These are phyloP conservation scores for Macrolepiota dolichaula DNA, from an alignment of 768 basidiomycete genomes.

Conservation along the genomic window DNA sequence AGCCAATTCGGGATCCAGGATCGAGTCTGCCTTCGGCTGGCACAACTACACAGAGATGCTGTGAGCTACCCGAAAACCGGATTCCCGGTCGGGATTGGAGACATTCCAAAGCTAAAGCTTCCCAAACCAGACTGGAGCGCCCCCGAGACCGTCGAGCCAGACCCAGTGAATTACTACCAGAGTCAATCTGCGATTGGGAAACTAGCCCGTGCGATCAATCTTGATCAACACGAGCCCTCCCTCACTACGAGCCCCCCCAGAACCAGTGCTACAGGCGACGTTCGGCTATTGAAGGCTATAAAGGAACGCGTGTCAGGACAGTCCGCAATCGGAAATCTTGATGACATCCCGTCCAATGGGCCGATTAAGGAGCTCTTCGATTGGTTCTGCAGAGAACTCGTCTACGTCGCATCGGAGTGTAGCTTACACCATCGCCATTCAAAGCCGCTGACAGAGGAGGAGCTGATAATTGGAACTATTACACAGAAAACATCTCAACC, in stretches of 20 bases:
- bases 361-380: conserved; percentile 28
- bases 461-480: conserved; percentile 65
- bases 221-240: conserved; percentile 31
- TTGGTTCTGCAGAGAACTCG: conserved; percentile 43
- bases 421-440: conserved; percentile 39
- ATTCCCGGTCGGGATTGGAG: conserved; percentile 31
- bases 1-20: conserved; percentile 42
- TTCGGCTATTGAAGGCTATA: neutral
- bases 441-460: conserved; percentile 52
- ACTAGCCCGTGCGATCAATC: conserved; percentile 56
- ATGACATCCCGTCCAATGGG: neutral
- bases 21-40: conserved; percentile 45
- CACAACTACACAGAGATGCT: conserved; percentile 55
- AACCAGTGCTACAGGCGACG: neutral
- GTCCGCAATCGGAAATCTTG: neutral
- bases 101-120: conserved; percentile 40
- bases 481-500: conserved; percentile 56
- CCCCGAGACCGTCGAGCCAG: conserved; percentile 46
- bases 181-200: conserved; percentile 56
- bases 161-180: conserved; percentile 38
- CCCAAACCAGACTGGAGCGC: conserved; percentile 61
- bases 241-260: neutral
- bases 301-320: neutral
- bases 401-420: conserved; percentile 41
- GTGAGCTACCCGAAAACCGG: conserved; percentile 65